These are phyloP conservation scores for Theileria parva DNA, from an alignment of 169 alveolate genomes.

Conservation along the genomic window DNA sequence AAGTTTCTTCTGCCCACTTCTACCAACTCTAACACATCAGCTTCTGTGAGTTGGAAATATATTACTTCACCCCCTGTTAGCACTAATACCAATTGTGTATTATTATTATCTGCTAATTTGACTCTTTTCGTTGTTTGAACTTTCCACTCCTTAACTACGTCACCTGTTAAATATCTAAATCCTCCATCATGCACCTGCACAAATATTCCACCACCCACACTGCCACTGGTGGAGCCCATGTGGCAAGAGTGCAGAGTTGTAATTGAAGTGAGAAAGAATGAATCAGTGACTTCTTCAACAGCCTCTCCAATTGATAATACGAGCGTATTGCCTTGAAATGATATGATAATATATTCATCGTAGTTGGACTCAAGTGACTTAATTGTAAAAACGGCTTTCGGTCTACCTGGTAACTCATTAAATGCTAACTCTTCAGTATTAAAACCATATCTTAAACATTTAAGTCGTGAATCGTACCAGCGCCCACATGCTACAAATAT, in stretches of 20 bases:
- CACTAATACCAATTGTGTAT: slow-evolving; percentile 89
- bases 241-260: slow-evolving; percentile 78
- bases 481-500: slow-evolving; percentile 91
- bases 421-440: slow-evolving; percentile 93
- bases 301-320: slow-evolving; percentile 93
- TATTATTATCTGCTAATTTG: slow-evolving; percentile 88
- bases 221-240: slow-evolving; percentile 44
- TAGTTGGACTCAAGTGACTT: slow-evolving; percentile 76
- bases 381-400: slow-evolving; percentile 94
- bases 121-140: slow-evolving; percentile 83
- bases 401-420: slow-evolving; percentile 94
- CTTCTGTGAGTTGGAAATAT: slow-evolving; percentile 91
- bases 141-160: slow-evolving; percentile 78
- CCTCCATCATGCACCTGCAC: slow-evolving; percentile 91
- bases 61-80: slow-evolving; percentile 89
- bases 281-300: slow-evolving; percentile 89
- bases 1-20: slow-evolving; percentile 81
- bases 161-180: slow-evolving; percentile 82
- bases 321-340: slow-evolving; percentile 91
- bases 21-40: slow-evolving; percentile 73
- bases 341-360: slow-evolving; percentile 90
- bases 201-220: slow-evolving; percentile 71
- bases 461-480: slow-evolving; percentile 92
- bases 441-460: slow-evolving; percentile 94
- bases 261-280: slow-evolving; percentile 82